Conservation (phyloP, 2,329 filamentous ascomycete species). For the Colletotrichum noveboracense region DNA sequence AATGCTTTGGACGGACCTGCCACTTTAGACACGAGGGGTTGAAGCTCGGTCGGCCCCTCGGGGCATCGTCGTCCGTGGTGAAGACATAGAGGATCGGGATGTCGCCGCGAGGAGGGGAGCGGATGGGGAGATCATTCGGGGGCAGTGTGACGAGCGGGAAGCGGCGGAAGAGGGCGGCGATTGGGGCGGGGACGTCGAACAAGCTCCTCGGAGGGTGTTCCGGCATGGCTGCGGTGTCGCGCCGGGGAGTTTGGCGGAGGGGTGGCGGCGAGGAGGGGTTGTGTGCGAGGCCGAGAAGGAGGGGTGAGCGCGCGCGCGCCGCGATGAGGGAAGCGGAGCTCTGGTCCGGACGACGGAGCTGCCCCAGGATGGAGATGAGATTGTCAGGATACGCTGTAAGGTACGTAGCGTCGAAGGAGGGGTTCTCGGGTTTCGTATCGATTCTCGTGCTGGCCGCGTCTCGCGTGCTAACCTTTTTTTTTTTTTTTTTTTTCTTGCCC, state of each 20-base stretch:
- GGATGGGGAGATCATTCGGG: slow-evolving; percentile 74
- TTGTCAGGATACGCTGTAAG: neutral
- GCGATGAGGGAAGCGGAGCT: neutral
- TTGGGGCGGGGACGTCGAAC: slow-evolving; percentile 71
- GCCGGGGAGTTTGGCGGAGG: neutral
- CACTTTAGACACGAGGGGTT: slow-evolving; percentile 95
- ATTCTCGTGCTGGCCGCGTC: neutral
- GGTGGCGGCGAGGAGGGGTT: neutral
- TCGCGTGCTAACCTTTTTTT: neutral
- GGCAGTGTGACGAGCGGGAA: slow-evolving; percentile 82
- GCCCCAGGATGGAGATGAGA: neutral
- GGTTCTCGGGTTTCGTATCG: neutral
- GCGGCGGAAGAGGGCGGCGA: slow-evolving; percentile 82
- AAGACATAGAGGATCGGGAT: slow-evolving; percentile 78
- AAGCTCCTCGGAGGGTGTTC: slow-evolving; percentile 31
- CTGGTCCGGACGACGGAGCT: neutral
- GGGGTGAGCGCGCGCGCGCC: neutral
- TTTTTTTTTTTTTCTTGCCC: neutral
- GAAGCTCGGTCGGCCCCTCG: slow-evolving; percentile 72
- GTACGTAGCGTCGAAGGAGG: neutral
- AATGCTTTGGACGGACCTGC: slow-evolving; percentile 70
- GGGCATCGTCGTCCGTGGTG: slow-evolving; percentile 66
- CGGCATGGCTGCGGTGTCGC: slow-evolving; percentile 21
- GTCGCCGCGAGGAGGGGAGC: slow-evolving; percentile 49
- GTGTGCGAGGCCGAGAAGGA: neutral